These are phyloP conservation scores for Chlamydomonas applanata DNA, from an alignment of 139 green algal species.

Conservation along the genomic window DNA sequence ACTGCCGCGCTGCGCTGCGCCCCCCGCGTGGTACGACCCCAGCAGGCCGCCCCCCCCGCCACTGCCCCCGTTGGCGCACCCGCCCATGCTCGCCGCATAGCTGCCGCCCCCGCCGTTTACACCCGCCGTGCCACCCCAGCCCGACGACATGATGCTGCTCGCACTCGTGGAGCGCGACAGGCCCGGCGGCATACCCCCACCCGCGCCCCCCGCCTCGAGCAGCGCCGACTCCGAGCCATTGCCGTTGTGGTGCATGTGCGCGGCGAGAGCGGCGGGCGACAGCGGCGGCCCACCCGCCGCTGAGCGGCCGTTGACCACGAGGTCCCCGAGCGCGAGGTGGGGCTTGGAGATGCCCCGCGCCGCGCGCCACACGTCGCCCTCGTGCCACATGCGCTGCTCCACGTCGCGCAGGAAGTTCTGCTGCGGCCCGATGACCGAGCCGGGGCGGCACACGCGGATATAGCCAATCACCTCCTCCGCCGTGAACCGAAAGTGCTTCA, in stretches of 20 bases:
- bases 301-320: constrained; percentile 14
- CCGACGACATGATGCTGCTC: too few species aligned
- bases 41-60: too few species aligned
- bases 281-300: background rate
- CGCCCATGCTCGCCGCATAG: too few species aligned
- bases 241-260: background rate
- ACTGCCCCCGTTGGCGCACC: too few species aligned
- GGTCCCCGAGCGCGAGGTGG: constrained; percentile 23
- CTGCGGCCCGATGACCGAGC: constrained; percentile 90
- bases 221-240: too few species aligned
- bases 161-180: too few species aligned
- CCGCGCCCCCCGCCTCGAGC: too few species aligned
- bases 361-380: constrained; percentile 50
- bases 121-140: too few species aligned
- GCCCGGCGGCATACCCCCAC: too few species aligned
- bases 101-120: too few species aligned
- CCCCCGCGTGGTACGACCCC: too few species aligned
- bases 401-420: constrained; percentile 86
- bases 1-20: background rate
- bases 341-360: constrained; percentile 19
- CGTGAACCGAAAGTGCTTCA: constrained; percentile 90
- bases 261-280: background rate
- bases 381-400: constrained; percentile 47
- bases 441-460: constrained; percentile 87
- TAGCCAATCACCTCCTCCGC: constrained; percentile 88